Base-by-base conservation (phyloP, 1,139 yeast genomes). In the Meyerozyma elateridarum region DNA sequence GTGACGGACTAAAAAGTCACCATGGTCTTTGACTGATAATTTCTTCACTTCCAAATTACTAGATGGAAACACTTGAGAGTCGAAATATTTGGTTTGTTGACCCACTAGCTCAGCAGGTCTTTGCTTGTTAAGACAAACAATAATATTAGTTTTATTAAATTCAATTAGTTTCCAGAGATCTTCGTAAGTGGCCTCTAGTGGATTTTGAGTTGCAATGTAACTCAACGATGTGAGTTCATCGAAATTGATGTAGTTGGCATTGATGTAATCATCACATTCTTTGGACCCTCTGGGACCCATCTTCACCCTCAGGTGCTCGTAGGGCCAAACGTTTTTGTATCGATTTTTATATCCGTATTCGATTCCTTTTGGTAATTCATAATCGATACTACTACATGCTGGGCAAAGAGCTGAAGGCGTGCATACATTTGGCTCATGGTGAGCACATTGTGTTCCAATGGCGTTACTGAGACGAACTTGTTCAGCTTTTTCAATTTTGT, bases 111-210 rank as follows among this genome's bases (percentile, higher is more conserved):
- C 27, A 7, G 27, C 27, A 4, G 27, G 22, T 29, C 29, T 36
- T 39, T 8, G 17, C 25, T 77, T 70, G 30, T 89, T 85, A 34
- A 85, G 64, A 51, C 89, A 83, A 13, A 87, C 64, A 33, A 85
- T 79, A 5, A 83, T 64, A 16, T 79, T 76, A 8, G 78, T 73
- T 2, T 70, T 56, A 40, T 83, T 75, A 29, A 74, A 66, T 67
- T 79, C 70, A 0, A 65, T 44, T 4, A 56, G 54, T 25, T 36
- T 41, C 48, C 48, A 44, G 29, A 44, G 42, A 25, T 44, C 48
- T 5, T 46, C 48, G 4, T 32, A 38, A 1, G 48, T 44, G 8
- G 36, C 36, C 24, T 16, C 16, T 30, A 44, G 31, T 4, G 48
- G 48, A 19, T 44, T 46, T 22, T 44, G 48, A 3, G 48, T 44